Evolutionary conservation across 345 rosid genomes (phyloP), one percentile per base, ranked within the genome.

Genomic region (Microthlaspi erraticum): DNA sequence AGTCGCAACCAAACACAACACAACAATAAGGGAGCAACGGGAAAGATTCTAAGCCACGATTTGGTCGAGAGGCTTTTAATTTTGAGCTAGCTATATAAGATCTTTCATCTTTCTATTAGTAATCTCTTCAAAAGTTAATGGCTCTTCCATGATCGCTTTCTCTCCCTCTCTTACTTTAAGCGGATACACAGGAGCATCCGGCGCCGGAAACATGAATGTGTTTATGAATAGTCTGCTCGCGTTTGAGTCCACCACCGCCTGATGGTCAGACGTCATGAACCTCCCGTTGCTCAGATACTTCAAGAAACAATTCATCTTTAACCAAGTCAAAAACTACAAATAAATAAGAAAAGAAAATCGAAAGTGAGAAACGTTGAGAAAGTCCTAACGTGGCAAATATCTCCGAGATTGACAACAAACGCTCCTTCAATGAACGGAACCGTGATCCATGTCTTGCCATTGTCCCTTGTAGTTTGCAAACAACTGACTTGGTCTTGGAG

Each of bases 401-500:
- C 98, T 0, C 97, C 98, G 12, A 93, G 96, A 61, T 93, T 88
- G 77, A 93, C 97, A 5, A 93, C 97, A 72, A 88, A 89, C 7
- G 98, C 98, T 1, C 89, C 98, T 38, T 83, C 84, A 14, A 93
- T 78, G 2, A 96, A 97, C 70, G 89, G 90, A 60, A 93, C 98
- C 8, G 98, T 93, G 78, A 93, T 87, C 98, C 98, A 93, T 13
- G 84, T 81, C 61, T 84, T 77, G 14, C 98, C 97, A 38, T 84
- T 53, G 53, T 93, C 97, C 5, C 83, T 74, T 32, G 98, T 93
- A 44, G 97, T 96, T 77, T 88, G 96, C 52, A 90, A 89, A 0
- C 98, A 97, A 29, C 97, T 95, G 11, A 90, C 93, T 29, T 87
- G 91, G 75, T 92, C 97, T 80, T 92, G 98, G 8, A 92, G 92